phyloP scores from a whole-genome alignment of 2,329 filamentous ascomycete species.

The Furcasterigmium furcatum region DNA sequence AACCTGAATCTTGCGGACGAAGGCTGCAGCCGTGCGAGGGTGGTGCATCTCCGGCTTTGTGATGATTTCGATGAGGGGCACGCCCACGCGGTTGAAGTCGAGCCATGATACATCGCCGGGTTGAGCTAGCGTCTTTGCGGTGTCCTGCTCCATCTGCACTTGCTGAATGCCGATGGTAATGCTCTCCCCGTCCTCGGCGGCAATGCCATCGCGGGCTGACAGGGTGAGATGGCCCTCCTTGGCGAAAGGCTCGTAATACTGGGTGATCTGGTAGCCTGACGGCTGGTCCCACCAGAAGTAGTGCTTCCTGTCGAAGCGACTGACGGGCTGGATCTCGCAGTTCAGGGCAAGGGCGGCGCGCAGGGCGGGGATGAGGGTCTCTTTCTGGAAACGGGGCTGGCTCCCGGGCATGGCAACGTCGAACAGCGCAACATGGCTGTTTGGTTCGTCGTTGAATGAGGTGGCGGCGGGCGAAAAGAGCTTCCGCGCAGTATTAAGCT shows the following conservation, averaged over 20 bases:
- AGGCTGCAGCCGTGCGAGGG: constrained; percentile 80
- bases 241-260: constrained; percentile 78
- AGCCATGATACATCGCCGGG: constrained; percentile 72
- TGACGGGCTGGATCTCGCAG: constrained; percentile 73
- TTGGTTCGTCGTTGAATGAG: constrained; percentile 66
- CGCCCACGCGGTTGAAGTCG: constrained; percentile 90
- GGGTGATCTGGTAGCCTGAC: constrained; percentile 94
- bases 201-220: constrained; percentile 73
- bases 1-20: constrained; percentile 84
- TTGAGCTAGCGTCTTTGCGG: constrained; percentile 85
- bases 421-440: constrained; percentile 85
- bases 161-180: constrained; percentile 83
- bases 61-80: constrained; percentile 93
- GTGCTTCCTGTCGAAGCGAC: constrained; percentile 92
- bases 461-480: constrained; percentile 77
- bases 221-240: constrained; percentile 71
- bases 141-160: constrained; percentile 96
- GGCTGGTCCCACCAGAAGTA: constrained; percentile 99
- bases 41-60: constrained; percentile 85
- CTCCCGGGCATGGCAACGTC: constrained; percentile 87
- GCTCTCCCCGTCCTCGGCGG: constrained; percentile 66
- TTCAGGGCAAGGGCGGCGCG: constrained; percentile 82
- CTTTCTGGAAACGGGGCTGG: constrained; percentile 81
- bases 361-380: constrained; percentile 82
- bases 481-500: constrained; percentile 85